Conservation (phyloP, 1,284 basidiomycete genomes). For the Thecaphora thlaspeos region DNA sequence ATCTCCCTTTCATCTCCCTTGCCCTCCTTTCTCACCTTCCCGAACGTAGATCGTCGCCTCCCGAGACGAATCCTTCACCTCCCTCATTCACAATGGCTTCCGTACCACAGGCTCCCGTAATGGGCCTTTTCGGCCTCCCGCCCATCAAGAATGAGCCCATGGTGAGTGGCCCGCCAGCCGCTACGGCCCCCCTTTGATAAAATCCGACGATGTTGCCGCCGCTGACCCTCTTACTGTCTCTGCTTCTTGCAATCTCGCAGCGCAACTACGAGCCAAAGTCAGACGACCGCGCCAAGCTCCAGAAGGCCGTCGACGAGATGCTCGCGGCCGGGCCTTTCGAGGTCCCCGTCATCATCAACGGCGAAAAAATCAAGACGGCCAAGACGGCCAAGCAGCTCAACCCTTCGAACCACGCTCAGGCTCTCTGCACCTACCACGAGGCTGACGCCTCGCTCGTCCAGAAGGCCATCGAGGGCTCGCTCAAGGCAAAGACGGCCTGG, state of each 20-base stretch:
- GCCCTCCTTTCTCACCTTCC: conserved; percentile 3
- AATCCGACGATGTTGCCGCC: too few species aligned
- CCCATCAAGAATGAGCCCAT: conserved; percentile 53
- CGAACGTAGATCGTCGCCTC: too few species aligned
- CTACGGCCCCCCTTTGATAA: too few species aligned
- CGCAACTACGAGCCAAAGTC: conserved; percentile 76
- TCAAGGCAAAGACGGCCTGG: conserved; percentile 84
- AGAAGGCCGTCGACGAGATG: conserved; percentile 77
- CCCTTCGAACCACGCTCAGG: conserved; percentile 64
- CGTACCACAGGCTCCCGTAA: conserved; percentile 33
- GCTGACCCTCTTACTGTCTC: too few species aligned
- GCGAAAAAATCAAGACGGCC: conserved; percentile 81
- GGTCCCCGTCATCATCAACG: conserved; percentile 88
- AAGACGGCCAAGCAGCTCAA: conserved; percentile 63
- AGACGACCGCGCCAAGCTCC: conserved; percentile 72
- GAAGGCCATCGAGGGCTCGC: conserved; percentile 81
- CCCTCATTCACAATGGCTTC: conserved; percentile 20
- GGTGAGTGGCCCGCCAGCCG: too few species aligned
- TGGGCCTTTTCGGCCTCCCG: conserved; percentile 45
- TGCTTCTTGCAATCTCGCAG: conserved; percentile 28
- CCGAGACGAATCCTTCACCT: not conserved
- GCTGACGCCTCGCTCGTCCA: conserved; percentile 69
- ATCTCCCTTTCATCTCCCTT: conserved; percentile 1
- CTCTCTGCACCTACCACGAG: conserved; percentile 84
- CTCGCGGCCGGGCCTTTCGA: conserved; percentile 80